Evolutionary conservation across 169 alveolate genomes (phyloP), one percentile per base, ranked within the genome.

Genomic region (Plasmodium gonderi): DNA sequence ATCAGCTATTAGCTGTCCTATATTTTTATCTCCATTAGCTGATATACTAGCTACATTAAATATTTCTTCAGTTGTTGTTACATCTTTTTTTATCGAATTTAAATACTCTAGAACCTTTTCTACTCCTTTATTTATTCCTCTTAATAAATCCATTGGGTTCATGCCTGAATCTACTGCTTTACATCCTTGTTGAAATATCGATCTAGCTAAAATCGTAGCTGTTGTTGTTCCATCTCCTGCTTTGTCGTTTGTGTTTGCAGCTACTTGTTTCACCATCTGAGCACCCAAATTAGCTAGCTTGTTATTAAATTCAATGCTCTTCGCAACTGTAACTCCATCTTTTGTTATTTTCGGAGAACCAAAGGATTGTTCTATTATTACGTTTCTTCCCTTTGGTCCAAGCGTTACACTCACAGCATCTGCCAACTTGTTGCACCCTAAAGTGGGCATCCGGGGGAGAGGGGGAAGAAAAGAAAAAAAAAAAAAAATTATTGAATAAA

Each of bases 211-310:
- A 44, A 99, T 98, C 0, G 99, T 99, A 45, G 99, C 99, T 17
- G 99, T 99, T 0, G 99, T 99, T 45, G 99, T 99, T 44, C 99
- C 99, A 92, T 99, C 99, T 33, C 99, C 99, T 54, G 99, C 99
- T 80, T 97, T 98, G 94, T 99, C 99, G 92, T 98, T 99, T 67
- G 99, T 97, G 85, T 98, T 97, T 23, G 98, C 96, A 7, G 99
- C 99, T 5, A 98, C 99, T 93, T 98, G 99, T 92, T 98, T 98
- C 65, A 98, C 98, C 92, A 99, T 95, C 79, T 97, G 98, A 33
- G 99, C 99, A 3, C 99, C 99, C 69, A 99, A 95, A 91, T 99
- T 99, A 90, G 96, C 98, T 95, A 97, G 94, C 91, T 97, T 97
- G 97, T 98, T 98, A 31, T 97, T 90, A 79, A 99, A 96, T 79